Evolutionary conservation across 179 eudicot species (phyloP), one percentile per base, ranked within the genome.

Genomic region (Sideroxylon spinosum): DNA sequence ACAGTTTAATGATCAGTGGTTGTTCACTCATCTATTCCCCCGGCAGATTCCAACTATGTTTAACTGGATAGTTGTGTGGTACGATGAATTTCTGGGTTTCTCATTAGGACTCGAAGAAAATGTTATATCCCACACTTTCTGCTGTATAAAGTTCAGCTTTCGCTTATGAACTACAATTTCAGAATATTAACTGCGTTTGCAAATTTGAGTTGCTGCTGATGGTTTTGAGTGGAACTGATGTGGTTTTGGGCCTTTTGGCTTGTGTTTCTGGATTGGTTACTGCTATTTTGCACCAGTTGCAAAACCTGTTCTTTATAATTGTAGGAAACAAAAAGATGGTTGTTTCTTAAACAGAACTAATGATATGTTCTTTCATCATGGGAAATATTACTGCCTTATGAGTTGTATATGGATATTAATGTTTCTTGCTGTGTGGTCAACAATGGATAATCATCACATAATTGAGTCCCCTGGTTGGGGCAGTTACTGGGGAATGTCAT

Each of bases 1-100:
- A 28, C 20, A 56, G 53, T 53, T 77, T 67, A 29, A 52, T 26
- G 79, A 77, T 32, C 62, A 28, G 25, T 56, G 32, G 26, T 48
- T 57, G 66, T 20, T 32, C 49, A 25, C 32, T 62, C 22, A 4
- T 65, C 19, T 65, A 16, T 65, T 10, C 10, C 68, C 5, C 68
- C 44, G 1, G 3, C 32, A 2, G 4, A 20, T 46, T 14, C 20
- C 20, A 3, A 7, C 11, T 20, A n/a, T 5, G 49, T 16, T 48
- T 20, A 20, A 13, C 9, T 19, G 29, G 20, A 50, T 10, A 12
- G 74, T 48, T 48, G 32, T 60, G n/a, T 75, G 65, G 28, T 28
- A 10, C 52, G 63, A 29, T 26, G 28, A 26, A 63, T 52, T 61
- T 75, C 4, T 60, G 25, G 22, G 25, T 68, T n/a, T 25, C 16